These are phyloP conservation scores for Marvania coccoides DNA, from an alignment of 139 green algal genomes.

Conservation along the genomic window DNA sequence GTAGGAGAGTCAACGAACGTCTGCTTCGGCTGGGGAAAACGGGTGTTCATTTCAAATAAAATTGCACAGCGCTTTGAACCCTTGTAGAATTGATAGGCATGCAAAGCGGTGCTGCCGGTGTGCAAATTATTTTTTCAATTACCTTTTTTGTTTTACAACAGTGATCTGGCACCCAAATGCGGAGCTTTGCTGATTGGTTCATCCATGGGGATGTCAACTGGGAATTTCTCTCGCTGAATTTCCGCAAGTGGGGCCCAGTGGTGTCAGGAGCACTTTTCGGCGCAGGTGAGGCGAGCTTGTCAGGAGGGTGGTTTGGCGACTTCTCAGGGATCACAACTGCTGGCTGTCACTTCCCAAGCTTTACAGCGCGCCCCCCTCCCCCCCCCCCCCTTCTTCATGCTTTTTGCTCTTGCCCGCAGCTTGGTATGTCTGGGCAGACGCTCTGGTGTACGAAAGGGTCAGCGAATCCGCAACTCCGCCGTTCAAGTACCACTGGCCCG, in stretches of 20 bases:
- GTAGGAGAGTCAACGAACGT: too few species aligned
- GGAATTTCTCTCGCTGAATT: not conserved
- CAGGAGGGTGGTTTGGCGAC: not conserved
- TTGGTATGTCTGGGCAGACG: slow-evolving; percentile 31
- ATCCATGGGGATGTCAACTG: slow-evolving; percentile 39
- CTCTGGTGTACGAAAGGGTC: slow-evolving; percentile 18
- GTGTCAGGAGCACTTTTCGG: slow-evolving; percentile 34
- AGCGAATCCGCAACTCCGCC: slow-evolving; percentile 8
- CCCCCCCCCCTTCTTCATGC: not conserved
- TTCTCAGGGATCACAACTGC: not conserved
- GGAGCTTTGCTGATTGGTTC: slow-evolving; percentile 15
- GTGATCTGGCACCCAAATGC: not conserved
- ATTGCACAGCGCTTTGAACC: too few species aligned
- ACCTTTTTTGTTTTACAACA: too few species aligned
- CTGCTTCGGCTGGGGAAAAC: too few species aligned
- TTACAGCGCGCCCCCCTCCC: not conserved
- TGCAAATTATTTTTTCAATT: too few species aligned
- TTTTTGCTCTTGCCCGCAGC: slow-evolving; percentile 1
- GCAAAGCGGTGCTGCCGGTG: too few species aligned
- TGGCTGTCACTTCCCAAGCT: not conserved
- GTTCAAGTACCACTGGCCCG: slow-evolving; percentile 32
- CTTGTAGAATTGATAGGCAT: too few species aligned
- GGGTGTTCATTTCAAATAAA: too few species aligned
- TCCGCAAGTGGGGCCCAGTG: slow-evolving; percentile 11
- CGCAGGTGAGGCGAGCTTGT: slow-evolving; percentile 6